These are phyloP conservation scores for Sungouiozyma intestinalis DNA, from an alignment of 805 yeast genomes.

Conservation along the genomic window DNA sequence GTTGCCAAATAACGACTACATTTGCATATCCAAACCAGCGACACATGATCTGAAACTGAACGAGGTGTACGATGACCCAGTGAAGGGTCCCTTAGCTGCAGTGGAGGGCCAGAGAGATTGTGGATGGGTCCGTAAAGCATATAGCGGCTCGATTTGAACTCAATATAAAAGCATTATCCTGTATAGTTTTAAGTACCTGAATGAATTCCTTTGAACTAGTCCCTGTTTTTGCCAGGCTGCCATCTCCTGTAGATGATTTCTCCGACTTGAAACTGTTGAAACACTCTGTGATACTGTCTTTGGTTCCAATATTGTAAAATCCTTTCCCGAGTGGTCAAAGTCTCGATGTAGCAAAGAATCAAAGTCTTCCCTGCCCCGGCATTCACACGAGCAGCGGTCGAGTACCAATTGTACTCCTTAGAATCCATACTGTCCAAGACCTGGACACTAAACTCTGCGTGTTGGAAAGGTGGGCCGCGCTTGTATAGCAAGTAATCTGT, in stretches of 20 bases:
- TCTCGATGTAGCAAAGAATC: slow-evolving; percentile 55
- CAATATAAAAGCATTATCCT: slow-evolving; percentile 26
- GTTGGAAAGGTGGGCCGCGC: slow-evolving; percentile 91
- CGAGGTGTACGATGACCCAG: slow-evolving; percentile 34
- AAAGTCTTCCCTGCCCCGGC: slow-evolving; percentile 79
- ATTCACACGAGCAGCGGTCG: slow-evolving; percentile 66
- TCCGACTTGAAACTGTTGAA: slow-evolving; percentile 38
- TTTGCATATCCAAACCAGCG: slow-evolving; percentile 81
- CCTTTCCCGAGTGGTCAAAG: slow-evolving; percentile 32
- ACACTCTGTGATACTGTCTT: slow-evolving; percentile 16
- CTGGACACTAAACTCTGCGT: slow-evolving; percentile 75
- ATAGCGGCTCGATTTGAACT: slow-evolving; percentile 23
- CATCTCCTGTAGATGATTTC: slow-evolving; percentile 72
- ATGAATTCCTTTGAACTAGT: slow-evolving; percentile 36
- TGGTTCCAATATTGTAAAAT: slow-evolving; percentile 19
- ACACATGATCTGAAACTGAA: slow-evolving; percentile 31
- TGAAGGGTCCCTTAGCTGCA: slow-evolving; percentile 36
- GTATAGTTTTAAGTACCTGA: slow-evolving; percentile 1
- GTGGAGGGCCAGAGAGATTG: slow-evolving; percentile 61
- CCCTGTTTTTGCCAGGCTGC: slow-evolving; percentile 79
- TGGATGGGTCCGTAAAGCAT: slow-evolving; percentile 72
- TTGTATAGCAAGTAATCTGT: slow-evolving; percentile 74
- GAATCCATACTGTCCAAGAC: slow-evolving; percentile 17
- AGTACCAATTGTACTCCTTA: slow-evolving; percentile 48
- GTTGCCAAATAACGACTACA: slow-evolving; percentile 47